Evolutionary conservation across 768 basidiomycete genomes (phyloP), one percentile per base, ranked within the genome.

Genomic region (Leccinum boreale): DNA sequence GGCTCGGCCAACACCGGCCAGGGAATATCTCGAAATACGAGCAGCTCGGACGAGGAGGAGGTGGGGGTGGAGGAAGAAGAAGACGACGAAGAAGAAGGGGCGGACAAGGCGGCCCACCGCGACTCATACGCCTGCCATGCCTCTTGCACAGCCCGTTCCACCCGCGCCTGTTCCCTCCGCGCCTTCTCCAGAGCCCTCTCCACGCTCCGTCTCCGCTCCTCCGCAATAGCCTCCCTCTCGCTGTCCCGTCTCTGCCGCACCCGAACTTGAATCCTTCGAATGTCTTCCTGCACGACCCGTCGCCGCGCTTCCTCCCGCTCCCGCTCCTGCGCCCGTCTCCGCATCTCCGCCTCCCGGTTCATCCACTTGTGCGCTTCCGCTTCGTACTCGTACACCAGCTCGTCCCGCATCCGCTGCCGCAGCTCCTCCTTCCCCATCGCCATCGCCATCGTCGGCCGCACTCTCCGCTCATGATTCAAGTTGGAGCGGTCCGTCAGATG

Each of bases 51-150:
- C n/a, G 80, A 76, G 9, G 21, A 46, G 23, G 45, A 23, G 3
- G 28, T 29, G 28, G 28, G 28, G 28, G 9, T 29, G 29, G 39
- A 39, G n/a, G 31, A 33, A 9, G 33, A 33, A 8, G 29, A 10
- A 11, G 29, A 31, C 4, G 29, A 11, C 4, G 29, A 9, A 1
- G 29, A 31, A 31, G 11, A 11, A 31, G 39, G 39, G 8, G 72
- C 66, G 28, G 70, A 63, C 58, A 90, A 67, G 57, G 71, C 71
- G n/a, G 73, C 65, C 90, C 90, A 92, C 56, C 81, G 78, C 35
- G 73, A 70, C 70, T 92, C 88, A 72, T 92, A 89, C 51, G 63
- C 70, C 49, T 71, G 63, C 88, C 88, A 90, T 5, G 83, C 83
- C 36, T 85, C 79, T 7, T 76, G 58, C 17, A 81, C 75, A 35